A percentile compares a stretch with the other conserved stretches of the same genome.
Conservation (phyloP, 73 alveolate genomes). For the Paramecium sexaurelia region DNA sequence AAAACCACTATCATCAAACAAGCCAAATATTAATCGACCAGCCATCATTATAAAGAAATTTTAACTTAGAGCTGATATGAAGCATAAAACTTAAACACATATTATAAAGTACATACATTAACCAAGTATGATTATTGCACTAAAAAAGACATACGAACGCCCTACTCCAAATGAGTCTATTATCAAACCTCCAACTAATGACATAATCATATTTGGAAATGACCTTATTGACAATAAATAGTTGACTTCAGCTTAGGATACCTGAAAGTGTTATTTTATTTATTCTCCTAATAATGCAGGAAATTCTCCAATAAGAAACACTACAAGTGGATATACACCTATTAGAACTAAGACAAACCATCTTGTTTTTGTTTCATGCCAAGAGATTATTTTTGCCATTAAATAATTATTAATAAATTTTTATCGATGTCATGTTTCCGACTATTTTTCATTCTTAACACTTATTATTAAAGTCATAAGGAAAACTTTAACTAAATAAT, state of each 20-base stretch:
- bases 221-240: background rate
- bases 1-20: conserved; percentile 84
- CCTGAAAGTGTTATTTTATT: background rate
- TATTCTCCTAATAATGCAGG: background rate
- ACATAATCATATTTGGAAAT: background rate
- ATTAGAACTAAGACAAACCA: background rate
- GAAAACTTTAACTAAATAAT: background rate
- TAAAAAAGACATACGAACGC: background rate
- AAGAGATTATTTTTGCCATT: background rate
- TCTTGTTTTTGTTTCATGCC: background rate
- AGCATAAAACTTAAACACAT: background rate
- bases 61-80: background rate
- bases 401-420: background rate
- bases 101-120: background rate
- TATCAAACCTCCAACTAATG: conserved; percentile 87
- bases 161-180: conserved; percentile 71
- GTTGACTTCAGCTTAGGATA: background rate
- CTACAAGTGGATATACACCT: background rate
- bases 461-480: background rate
- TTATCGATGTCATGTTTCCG: too few species aligned
- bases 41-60: background rate
- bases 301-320: background rate
- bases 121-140: background rate
- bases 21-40: conserved; percentile 96
- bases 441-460: background rate